Base-by-base conservation (phyloP, 2,329 filamentous ascomycete species). In the Ramularia endophylla region DNA sequence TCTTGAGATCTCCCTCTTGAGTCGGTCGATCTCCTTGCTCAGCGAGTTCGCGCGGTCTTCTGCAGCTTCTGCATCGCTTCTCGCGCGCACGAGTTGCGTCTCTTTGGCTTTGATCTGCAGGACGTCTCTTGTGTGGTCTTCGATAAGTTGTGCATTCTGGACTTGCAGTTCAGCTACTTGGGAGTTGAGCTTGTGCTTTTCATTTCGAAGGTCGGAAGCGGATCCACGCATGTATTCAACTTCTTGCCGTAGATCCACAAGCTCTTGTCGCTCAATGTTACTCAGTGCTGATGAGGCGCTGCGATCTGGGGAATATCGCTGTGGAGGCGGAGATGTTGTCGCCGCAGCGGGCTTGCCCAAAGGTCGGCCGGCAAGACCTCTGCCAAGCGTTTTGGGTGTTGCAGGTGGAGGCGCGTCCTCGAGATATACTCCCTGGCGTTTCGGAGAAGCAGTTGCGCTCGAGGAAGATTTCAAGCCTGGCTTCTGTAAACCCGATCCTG, bases 101-200 rank as follows among this genome's bases (percentile, higher is more conserved):
- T 98, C 92, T 66, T 98, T 98, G 11, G 92, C 92, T 64, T 97
- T 97, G 68, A 98, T 94, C 54, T 88, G 92, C 30, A 98, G 73
- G 0, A 95, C 87, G 57, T 98, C 90, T 35, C 90, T 78, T 0
- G 92, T 98, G 63, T 97, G 90, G 57, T 97, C 90, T 65, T 98
- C 92, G 47, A 98, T 98, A 25, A 98, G 73, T 49, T 92, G 85
- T 17, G 92, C 92, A 58, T 98, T 98, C 62, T 95, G 87, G 57
- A 95, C 94, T 67, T 95, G 94, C 20, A 98, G 75, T 65, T 97
- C 92, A 53, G 90, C 84, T 30, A 97, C 83, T 62, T 95, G 87
- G 0, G 87, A 92, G 45, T 81, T 77, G 36, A 95, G 75, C 57
- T 83, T 89, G 43, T 81, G 79, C 48, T 87, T 82, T 59, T 95